Base-by-base conservation (phyloP, 1,284 basidiomycete species). In the Trichosporon sp. region DNA sequence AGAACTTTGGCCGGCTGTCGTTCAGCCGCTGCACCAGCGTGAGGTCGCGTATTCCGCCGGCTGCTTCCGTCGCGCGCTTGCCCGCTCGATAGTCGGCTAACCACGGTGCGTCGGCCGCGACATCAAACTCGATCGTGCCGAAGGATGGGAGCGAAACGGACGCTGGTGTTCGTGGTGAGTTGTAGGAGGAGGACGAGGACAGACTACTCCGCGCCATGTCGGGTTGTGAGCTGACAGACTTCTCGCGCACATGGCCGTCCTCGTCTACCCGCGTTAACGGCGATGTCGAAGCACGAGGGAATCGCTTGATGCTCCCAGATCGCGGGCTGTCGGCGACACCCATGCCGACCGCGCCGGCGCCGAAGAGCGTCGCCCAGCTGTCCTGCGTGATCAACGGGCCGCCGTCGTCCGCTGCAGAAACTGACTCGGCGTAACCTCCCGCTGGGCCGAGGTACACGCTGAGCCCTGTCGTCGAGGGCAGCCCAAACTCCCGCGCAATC, bases 121-220 rank as follows among this genome's bases (percentile, higher is more conserved):
- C 70, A 66, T 84, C 82, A 71, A 84, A 84, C 67, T 84, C 83
- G 37, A 84, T 81, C 2, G 80, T 78, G 4, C 80, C 83, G 10
- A 84, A 77, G 2, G 83, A 74, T 0, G 78, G 76, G 12, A 61
- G 54, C 11, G 56, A 54, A 1, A 70, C 19, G 4, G 78, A 79
- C 4, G 73, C 71, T 0, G 78, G 78, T 2, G 78, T 78, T 1
- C 31, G 71, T 6, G 70, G 75, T 67, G 31, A 76, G 68, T 51
- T 77, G 51, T 43, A 69, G 37, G 70, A 68, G 1, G 77, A 70
- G 0, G 73, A 71, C 61, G 75, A 68, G 46, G 73, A 70, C 63
- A 69, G 68, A 48, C 69, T 66, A 40, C 76, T 67, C 56, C 68
- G 65, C 6, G 56, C 63, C 21, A 56, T 37, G 26, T 59, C 59